Evolutionary conservation across 129 eudicot genomes (phyloP).

Genomic region (Artemisia argyi): DNA sequence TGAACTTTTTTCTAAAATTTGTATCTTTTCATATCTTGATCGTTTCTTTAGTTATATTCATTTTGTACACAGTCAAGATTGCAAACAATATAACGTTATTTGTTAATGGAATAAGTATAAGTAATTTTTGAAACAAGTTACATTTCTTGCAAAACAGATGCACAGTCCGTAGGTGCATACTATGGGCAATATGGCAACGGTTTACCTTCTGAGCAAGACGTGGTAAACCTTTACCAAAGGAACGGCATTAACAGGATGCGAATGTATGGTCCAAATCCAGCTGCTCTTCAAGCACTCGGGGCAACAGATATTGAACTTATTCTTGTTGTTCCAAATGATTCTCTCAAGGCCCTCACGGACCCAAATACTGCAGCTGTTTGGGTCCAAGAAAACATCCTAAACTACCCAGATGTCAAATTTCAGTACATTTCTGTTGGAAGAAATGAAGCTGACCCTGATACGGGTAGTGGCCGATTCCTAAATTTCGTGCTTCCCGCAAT

Average conservation of each 20-base stretch:
- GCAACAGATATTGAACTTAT: not conserved
- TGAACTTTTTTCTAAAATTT: too few species aligned
- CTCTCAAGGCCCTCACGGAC: not conserved
- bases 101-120: not conserved
- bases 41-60: too few species aligned
- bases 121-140: not conserved
- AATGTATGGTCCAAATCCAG: too few species aligned
- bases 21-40: too few species aligned
- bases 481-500: conserved; percentile 39
- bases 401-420: not conserved
- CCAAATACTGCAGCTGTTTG: too few species aligned
- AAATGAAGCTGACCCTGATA: conserved; percentile 13
- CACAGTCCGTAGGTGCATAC: conserved; percentile 33
- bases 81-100: too few species aligned
- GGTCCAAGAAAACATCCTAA: too few species aligned
- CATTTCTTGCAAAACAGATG: conserved; percentile 24
- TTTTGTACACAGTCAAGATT: too few species aligned
- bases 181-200: conserved; percentile 29
- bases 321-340: too few species aligned
- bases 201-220: conserved; percentile 39
- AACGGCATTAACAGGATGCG: conserved; percentile 23
- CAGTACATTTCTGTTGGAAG: conserved; percentile 24
- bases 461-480: not conserved
- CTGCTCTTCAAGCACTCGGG: too few species aligned
- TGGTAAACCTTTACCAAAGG: conserved; percentile 25